Percentiles rank a stretch among this genome's conserved stretches.
These are phyloP conservation scores for Acorus gramineus DNA, from an alignment of 106 monocot species.

Conservation along the genomic window DNA sequence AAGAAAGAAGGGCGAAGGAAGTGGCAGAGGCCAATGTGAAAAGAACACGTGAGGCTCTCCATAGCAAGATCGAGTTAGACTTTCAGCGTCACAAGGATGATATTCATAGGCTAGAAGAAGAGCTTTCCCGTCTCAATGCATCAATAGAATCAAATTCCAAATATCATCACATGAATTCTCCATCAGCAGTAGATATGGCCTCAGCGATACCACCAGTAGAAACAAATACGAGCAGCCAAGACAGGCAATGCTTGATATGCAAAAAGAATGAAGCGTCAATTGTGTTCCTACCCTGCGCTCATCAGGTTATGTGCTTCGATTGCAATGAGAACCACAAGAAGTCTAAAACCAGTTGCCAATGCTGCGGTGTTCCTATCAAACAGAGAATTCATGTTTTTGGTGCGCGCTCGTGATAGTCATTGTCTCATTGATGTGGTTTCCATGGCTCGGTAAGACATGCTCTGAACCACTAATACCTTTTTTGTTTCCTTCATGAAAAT, in stretches of 20 bases:
- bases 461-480: too few relatives aligned
- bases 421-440: too few relatives aligned
- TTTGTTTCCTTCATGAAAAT: too few relatives aligned
- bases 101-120: slow-evolving; percentile 65
- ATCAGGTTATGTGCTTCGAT: slow-evolving; percentile 57
- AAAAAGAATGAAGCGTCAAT: slow-evolving; percentile 60
- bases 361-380: slow-evolving; percentile 37
- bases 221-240: slow-evolving; percentile 10
- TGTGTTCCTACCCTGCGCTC: slow-evolving; percentile 72
- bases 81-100: slow-evolving; percentile 73
- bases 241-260: slow-evolving; percentile 44
- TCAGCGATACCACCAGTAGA: slow-evolving; percentile 6
- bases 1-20: slow-evolving; percentile 62
- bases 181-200: not conserved
- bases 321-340: slow-evolving; percentile 53
- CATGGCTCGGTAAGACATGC: too few relatives aligned
- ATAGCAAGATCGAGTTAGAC: slow-evolving; percentile 54
- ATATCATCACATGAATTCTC: not conserved
- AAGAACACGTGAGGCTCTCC: slow-evolving; percentile 46
- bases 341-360: slow-evolving; percentile 25
- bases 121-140: slow-evolving; percentile 46
- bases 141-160: not conserved
- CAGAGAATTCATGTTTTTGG: slow-evolving; percentile 69
- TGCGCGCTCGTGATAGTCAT: slow-evolving; percentile 19
- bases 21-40: slow-evolving; percentile 33